Conservation (phyloP, 1,284 basidiomycete species). For the Sanghuangporus baumii region DNA sequence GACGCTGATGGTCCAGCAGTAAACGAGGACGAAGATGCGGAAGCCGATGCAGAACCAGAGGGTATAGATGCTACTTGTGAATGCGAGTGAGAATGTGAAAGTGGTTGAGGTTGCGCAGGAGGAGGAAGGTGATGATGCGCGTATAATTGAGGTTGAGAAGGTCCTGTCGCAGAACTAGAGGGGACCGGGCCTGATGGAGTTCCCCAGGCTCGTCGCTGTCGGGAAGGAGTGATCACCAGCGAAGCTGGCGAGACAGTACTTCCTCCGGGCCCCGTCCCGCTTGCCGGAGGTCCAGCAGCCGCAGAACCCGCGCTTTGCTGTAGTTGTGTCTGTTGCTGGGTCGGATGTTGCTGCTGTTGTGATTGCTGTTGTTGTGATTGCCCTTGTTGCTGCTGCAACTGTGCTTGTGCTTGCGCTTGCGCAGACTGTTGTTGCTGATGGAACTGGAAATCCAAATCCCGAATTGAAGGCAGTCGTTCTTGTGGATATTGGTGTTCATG, state of each 20-base stretch:
- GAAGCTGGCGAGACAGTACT: not conserved
- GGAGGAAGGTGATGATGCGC: not conserved
- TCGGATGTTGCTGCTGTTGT: not conserved
- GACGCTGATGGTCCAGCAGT: not conserved
- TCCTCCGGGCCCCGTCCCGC: not conserved
- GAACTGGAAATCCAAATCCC: constrained; percentile 12
- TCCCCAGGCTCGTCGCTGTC: not conserved
- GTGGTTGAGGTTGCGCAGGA: not conserved
- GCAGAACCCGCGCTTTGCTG: constrained; percentile 19
- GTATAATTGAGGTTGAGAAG: not conserved
- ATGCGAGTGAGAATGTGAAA: not conserved
- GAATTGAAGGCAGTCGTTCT: constrained; percentile 22
- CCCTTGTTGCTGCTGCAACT: constrained; percentile 15
- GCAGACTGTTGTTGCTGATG: constrained; percentile 17
- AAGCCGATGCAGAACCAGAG: not conserved
- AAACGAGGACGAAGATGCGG: not conserved
- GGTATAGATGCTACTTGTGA: not conserved
- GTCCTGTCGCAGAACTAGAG: not conserved
- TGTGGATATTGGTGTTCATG: constrained; percentile 19
- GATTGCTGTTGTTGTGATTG: constrained; percentile 5
- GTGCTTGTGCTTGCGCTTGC: not conserved
- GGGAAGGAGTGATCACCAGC: not conserved
- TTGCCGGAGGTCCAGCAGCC: not conserved
- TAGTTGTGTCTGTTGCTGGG: constrained; percentile 4
- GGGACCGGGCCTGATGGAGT: not conserved